Base-by-base conservation (phyloP, 495 filamentous ascomycete genomes). In the Rhizodiscina lignyota region DNA sequence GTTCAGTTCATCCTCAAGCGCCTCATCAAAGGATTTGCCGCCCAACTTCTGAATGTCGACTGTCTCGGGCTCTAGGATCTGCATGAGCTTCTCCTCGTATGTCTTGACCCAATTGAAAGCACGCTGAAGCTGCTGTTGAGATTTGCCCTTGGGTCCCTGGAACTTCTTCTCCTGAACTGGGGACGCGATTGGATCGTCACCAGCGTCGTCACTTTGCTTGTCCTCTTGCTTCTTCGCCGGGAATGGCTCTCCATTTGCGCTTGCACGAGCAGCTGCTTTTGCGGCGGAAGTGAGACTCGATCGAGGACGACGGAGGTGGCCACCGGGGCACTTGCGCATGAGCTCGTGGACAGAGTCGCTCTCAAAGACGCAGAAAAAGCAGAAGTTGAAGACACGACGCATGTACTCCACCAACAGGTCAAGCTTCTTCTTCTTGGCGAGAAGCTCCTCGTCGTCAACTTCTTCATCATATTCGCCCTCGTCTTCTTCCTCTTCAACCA, bases 21-120 rank as follows among this genome's bases (percentile, higher is more conserved):
- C 83, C 45, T 94, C 83, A 4, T 92, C 81, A 3, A 83, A 60
- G 2, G 82, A 71, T 56, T 80, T 87, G 5, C 89, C 89, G 29
- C 91, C 89, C 18, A 99, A 69, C 56, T 94, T 94, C 49, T 56
- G 57, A 33, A 94, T 60, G 47, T 94, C 83, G 24, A 80, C 82
- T 37, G 72, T 72, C 19, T 93, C 80, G 4, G 87, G 87, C 49
- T 96, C 85, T 15, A 99, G 63, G 27, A 92, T 79, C 52, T 89
- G 83, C 51, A 82, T 62, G 35, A 94, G 66, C 62, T 96, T 99
- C 44, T 99, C 89, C 50, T 99, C 89, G 48, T 92, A 99, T 0
- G 86, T 94, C 58, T 77, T 87, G n/a, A 94, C 92, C 91, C 91
- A 96, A 46, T 99, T 99, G 61, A 84, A 93, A 1, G 89, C 91